Percentiles rank a stretch among this genome's conserved stretches.
Evolutionary conservation across 2,329 filamentous ascomycete species (phyloP).

Genomic region (Pseudopithomyces chartarum): DNA sequence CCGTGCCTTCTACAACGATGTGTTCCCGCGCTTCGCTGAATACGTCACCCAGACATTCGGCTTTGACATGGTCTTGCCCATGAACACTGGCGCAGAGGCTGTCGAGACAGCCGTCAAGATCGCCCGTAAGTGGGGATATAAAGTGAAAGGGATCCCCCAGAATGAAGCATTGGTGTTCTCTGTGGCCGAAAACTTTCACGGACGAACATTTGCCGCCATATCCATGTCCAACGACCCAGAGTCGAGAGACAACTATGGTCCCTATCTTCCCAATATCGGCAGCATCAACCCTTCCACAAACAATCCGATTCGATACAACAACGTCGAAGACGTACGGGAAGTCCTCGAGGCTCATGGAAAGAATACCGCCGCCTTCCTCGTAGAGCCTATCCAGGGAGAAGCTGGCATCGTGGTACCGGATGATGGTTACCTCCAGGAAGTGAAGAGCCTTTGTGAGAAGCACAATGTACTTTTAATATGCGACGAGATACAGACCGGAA

Average conservation of each 20-base stretch:
- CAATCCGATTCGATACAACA: constrained; percentile 83
- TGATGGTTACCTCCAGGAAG: constrained; percentile 81
- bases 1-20: constrained; percentile 96
- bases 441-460: constrained; percentile 86
- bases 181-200: constrained; percentile 93
- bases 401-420: constrained; percentile 95
- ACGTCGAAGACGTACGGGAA: constrained; percentile 77
- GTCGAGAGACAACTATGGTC: constrained; percentile 95
- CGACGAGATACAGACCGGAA: constrained; percentile 98
- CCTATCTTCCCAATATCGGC: constrained; percentile 88
- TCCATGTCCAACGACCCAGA: constrained; percentile 95
- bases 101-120: constrained; percentile 97
- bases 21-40: constrained; percentile 93
- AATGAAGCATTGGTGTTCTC: constrained; percentile 84
- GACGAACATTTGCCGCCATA: constrained; percentile 94
- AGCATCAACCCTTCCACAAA: constrained; percentile 75
- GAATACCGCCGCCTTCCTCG: constrained; percentile 88
- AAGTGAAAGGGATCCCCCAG: constrained; percentile 86
- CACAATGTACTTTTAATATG: constrained; percentile 96
- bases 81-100: constrained; percentile 97
- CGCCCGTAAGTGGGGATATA: constrained; percentile 97
- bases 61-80: constrained; percentile 96
- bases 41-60: constrained; percentile 88
- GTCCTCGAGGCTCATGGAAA: constrained; percentile 80
- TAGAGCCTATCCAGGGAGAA: constrained; percentile 97